Base-by-base conservation (phyloP, 1,284 basidiomycete genomes). In the Leucoagaricus sp. region DNA sequence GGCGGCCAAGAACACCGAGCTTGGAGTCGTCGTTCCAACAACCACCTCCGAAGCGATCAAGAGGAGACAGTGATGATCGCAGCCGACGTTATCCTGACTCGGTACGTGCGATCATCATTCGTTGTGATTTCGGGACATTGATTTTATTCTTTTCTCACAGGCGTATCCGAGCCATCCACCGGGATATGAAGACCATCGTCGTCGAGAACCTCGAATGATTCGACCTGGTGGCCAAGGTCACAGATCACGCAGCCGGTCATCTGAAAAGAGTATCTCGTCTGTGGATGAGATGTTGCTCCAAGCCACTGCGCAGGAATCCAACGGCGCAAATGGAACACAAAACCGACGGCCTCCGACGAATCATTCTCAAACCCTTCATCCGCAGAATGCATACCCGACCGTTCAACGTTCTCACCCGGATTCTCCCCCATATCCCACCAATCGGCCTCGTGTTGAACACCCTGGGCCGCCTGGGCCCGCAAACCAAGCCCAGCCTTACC, bases 271-370 rank as follows among this genome's bases (percentile, higher is more conserved):
- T 42, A 66, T 72, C 50, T 56, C 54, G 8, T 68, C 74, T 28
- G 74, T 87, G 51, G 86, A 87, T 55, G 86, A 87, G 63, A 82
- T 87, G 79, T 74, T 87, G 48, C 67, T 87, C 49, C 78, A 81
- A 59, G 83, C 85, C 2, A 75, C 79, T 9, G 76, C 80, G 0
- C 69, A 54, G 8, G 67, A 67, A 36, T 55, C 55, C 66, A 70
- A 61, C 45, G 66, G 64, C 21, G 51, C 58, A 9, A 60, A 62
- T 51, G 53, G 52, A 2, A 60, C 51, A 4, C 41, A 33, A 29
- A 34, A 21, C 36, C 53, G 46, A 25, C 25, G 53, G 12, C 44
- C 28, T 52, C 50, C 41, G 13, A 19, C 57, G 28, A 34, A 50
- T 44, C 46, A 61, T n/a, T 55, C 56, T 13, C n/a, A n/a, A n/a